Percentiles rank a stretch among this genome's conserved stretches.
Evolutionary conservation across 805 yeast genomes (phyloP).

Genomic region (Ogataea allantospora): DNA sequence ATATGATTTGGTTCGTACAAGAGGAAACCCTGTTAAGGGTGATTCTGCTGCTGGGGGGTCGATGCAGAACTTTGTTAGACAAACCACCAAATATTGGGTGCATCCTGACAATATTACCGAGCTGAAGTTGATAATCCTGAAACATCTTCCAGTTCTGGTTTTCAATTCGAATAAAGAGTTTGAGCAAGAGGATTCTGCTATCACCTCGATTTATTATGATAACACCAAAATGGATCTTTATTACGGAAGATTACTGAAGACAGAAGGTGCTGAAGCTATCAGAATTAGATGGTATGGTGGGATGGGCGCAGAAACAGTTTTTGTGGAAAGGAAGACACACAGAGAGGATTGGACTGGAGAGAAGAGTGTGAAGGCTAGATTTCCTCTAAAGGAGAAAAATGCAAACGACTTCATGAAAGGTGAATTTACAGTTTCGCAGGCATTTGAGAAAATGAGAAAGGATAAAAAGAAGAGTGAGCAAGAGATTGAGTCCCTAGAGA

Average conservation of each 20-base stretch:
- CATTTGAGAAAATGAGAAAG: constrained; percentile 86
- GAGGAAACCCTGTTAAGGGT: constrained; percentile 93
- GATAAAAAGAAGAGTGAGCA: constrained; percentile 85
- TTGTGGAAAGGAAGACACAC: constrained; percentile 96
- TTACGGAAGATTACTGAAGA: constrained; percentile 90
- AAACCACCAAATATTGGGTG: constrained; percentile 98
- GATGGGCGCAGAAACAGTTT: constrained; percentile 87
- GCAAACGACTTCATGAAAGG: constrained; percentile 85
- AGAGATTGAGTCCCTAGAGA: constrained; percentile 90
- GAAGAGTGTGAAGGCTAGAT: constrained; percentile 97
- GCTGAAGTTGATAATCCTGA: constrained; percentile 84
- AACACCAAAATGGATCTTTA: constrained; percentile 85
- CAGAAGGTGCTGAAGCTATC: constrained; percentile 98
- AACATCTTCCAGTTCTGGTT: constrained; percentile 95
- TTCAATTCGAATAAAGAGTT: constrained; percentile 96
- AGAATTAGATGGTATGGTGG: constrained; percentile 99
- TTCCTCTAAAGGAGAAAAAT: constrained; percentile 85
- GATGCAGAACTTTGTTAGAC: constrained; percentile 97
- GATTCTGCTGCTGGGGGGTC: constrained; percentile 98
- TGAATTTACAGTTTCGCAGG: constrained; percentile 80
- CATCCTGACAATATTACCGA: constrained; percentile 98
- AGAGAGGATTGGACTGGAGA: constrained; percentile 99
- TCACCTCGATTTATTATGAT: constrained; percentile 95
- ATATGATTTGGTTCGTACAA: constrained; percentile 90
- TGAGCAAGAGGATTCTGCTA: constrained; percentile 91